These are phyloP conservation scores for Gardenia jasminoides DNA, from an alignment of 257 asterid species.

Conservation along the genomic window DNA sequence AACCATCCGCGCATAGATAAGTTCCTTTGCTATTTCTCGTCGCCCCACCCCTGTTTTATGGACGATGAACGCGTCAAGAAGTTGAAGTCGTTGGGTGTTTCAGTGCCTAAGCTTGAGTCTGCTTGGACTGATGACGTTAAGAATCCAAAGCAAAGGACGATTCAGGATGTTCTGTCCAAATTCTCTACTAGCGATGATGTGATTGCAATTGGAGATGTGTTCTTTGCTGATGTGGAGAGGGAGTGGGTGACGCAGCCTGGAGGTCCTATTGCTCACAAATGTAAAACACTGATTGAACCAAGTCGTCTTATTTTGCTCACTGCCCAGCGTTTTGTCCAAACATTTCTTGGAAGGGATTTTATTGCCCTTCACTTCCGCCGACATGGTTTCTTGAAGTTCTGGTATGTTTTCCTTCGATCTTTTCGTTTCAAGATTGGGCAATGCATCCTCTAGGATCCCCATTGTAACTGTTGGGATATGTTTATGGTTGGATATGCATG, in stretches of 20 bases:
- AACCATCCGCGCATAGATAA: slow-evolving; percentile 62
- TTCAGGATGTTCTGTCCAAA: slow-evolving; percentile 60
- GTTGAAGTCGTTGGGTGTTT: slow-evolving; percentile 72
- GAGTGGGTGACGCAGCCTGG: slow-evolving; percentile 95
- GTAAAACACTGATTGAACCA: slow-evolving; percentile 87
- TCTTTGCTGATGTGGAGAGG: slow-evolving; percentile 88
- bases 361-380: slow-evolving; percentile 92
- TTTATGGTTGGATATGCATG: neutral
- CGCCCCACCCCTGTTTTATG: slow-evolving; percentile 75
- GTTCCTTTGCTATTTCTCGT: slow-evolving; percentile 84
- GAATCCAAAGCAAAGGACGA: slow-evolving; percentile 63
- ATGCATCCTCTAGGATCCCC: slow-evolving; percentile 23
- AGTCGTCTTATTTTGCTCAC: slow-evolving; percentile 84
- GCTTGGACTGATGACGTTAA: slow-evolving; percentile 90
- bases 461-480: slow-evolving; percentile 8
- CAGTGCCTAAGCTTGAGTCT: slow-evolving; percentile 66
- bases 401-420: slow-evolving; percentile 43
- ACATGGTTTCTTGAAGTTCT: slow-evolving; percentile 97
- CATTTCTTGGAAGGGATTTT: slow-evolving; percentile 84
- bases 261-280: slow-evolving; percentile 85
- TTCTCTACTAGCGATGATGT: slow-evolving; percentile 70
- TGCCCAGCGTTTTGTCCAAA: slow-evolving; percentile 92
- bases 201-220: slow-evolving; percentile 90
- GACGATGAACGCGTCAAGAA: slow-evolving; percentile 87
- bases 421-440: slow-evolving; percentile 1